A percentile compares a stretch with the other conserved stretches of the same genome.
phyloP scores from a whole-genome alignment of 306 rosid species.

The Vigna mungo region DNA sequence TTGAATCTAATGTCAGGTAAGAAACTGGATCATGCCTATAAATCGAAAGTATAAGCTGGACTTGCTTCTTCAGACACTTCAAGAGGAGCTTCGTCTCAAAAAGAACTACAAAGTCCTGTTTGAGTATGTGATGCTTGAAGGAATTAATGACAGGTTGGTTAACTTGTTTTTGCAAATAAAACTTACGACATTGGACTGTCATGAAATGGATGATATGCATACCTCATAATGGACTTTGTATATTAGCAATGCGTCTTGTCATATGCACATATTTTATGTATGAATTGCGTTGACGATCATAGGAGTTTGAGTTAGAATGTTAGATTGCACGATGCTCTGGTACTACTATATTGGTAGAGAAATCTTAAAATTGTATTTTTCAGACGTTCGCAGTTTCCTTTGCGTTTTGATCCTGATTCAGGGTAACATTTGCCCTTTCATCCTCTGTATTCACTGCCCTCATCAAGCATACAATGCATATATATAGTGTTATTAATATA shows the following conservation, averaged over 20 bases:
- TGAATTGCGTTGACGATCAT: not conserved
- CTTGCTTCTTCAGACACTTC: slow-evolving; percentile 77
- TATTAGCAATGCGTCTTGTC: not conserved
- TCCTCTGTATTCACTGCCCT: not conserved
- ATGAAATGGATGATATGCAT: slow-evolving; percentile 11
- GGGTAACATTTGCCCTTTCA: not conserved
- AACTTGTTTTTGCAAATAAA: slow-evolving; percentile 23
- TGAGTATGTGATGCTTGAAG: slow-evolving; percentile 95
- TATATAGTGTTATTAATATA: slow-evolving; percentile 1
- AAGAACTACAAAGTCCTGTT: slow-evolving; percentile 80
- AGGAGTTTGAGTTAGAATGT: slow-evolving; percentile 33
- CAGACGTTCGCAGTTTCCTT: not conserved
- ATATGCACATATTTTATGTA: not conserved
- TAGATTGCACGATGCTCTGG: not conserved
- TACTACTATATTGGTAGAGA: slow-evolving; percentile 11
- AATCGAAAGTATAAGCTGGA: slow-evolving; percentile 83
- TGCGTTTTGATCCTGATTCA: not conserved
- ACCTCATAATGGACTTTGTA: slow-evolving; percentile 19
- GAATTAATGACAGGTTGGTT: slow-evolving; percentile 92
- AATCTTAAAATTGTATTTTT: not conserved
- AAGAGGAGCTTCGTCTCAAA: slow-evolving; percentile 73
- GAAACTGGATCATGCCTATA: slow-evolving; percentile 98
- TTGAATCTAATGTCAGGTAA: slow-evolving; percentile 63
- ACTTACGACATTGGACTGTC: not conserved
- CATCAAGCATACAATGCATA: not conserved